A percentile compares a stretch with the other conserved stretches of the same genome.
Conservation (phyloP, 805 yeast genomes). For the Zygotorulaspora florentina region DNA sequence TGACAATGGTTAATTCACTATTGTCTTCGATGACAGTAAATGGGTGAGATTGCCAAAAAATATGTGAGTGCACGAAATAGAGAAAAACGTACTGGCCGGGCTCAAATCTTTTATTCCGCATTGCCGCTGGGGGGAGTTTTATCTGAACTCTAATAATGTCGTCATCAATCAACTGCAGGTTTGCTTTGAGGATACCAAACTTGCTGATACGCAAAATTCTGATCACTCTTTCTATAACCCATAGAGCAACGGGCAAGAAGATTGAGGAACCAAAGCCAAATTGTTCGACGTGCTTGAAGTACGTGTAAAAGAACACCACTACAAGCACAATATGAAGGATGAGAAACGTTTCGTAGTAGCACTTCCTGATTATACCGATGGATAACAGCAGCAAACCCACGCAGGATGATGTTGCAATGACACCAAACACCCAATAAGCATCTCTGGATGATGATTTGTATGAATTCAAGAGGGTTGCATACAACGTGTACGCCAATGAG, state of each 20-base stretch:
- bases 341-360: constrained; percentile 45
- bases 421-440: constrained; percentile 42
- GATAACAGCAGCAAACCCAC: constrained; percentile 33
- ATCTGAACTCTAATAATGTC: constrained; percentile 21
- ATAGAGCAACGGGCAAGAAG: constrained; percentile 36
- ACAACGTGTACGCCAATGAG: constrained; percentile 37
- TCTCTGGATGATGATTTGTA: constrained; percentile 9
- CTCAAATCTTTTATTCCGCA: constrained; percentile 5
- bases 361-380: constrained; percentile 33
- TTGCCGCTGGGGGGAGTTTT: not conserved
- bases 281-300: constrained; percentile 46
- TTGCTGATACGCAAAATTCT: constrained; percentile 35
- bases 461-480: constrained; percentile 27
- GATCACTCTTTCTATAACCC: constrained; percentile 41
- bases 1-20: constrained; percentile 38
- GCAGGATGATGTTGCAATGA: constrained; percentile 33
- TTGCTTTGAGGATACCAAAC: constrained; percentile 22
- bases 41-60: constrained; percentile 58
- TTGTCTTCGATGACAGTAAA: constrained; percentile 46
- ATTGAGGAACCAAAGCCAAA: constrained; percentile 43
- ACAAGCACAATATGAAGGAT: constrained; percentile 42
- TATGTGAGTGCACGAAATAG: constrained; percentile 42
- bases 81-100: constrained; percentile 47
- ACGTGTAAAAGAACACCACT: constrained; percentile 40
- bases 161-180: constrained; percentile 16